Conservation (phyloP, 139 green algal genomes). For the Haematococcus sp. region DNA sequence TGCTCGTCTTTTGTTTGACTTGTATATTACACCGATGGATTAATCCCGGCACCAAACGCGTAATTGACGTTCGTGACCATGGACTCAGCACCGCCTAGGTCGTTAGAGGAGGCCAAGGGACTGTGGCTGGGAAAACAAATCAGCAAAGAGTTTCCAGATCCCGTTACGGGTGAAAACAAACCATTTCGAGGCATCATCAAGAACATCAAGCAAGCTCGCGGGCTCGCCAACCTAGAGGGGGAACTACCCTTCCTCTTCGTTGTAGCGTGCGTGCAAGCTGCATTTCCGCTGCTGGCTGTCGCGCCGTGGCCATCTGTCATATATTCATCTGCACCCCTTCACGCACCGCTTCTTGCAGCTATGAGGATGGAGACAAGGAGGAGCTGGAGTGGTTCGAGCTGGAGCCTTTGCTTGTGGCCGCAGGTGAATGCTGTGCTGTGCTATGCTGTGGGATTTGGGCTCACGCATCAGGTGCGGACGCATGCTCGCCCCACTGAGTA, state of each 20-base stretch:
- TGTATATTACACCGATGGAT: too few species aligned
- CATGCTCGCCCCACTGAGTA: too few species aligned
- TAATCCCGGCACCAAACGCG: too few species aligned
- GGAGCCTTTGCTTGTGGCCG: too few species aligned
- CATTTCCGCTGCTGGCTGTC: too few species aligned
- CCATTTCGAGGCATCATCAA: slow-evolving; percentile 8
- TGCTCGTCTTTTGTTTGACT: too few species aligned
- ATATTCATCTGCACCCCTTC: background rate
- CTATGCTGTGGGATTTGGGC: background rate
- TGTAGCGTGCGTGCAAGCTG: too few species aligned
- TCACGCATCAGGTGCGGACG: too few species aligned
- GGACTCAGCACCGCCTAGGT: too few species aligned
- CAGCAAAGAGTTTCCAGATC: background rate
- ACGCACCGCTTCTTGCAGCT: background rate
- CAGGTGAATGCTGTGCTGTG: background rate
- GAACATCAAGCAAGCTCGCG: background rate
- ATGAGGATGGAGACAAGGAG: slow-evolving; percentile 23
- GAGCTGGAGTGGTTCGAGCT: slow-evolving; percentile 15
- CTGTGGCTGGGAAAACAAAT: slow-evolving; percentile 3
- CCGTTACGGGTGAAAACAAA: background rate
- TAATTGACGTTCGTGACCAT: too few species aligned
- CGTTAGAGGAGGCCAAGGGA: background rate
- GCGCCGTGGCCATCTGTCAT: too few species aligned
- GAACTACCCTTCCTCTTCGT: background rate
- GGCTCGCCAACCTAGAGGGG: background rate